Evolutionary conservation across 441 rosid species (phyloP), one percentile per base, ranked within the genome.

Genomic region (Adansonia madagascariensis): DNA sequence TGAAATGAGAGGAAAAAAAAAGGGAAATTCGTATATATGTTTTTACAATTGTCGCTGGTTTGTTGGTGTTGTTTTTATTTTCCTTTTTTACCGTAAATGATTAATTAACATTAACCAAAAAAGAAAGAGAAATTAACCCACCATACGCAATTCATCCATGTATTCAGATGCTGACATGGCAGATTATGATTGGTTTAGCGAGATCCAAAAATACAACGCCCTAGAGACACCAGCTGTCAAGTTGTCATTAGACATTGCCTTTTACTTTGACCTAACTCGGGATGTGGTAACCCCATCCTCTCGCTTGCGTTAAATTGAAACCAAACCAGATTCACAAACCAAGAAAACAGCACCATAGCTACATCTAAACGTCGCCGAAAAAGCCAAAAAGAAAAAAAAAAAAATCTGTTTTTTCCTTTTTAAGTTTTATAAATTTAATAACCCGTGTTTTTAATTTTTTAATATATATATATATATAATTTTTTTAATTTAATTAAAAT

Each of bases 401-500:
- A 27, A 27, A 27, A 1, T 27, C 31, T 27, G 31, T 27, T 27
- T 27, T 27, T 27, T 27, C 31, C 31, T 27, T 27, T 27, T 27
- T 27, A 27, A 31, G 39, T 31, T 31, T 31, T 31, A 31, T 6
- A 49, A 47, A 74, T 47, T 47, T 53, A 61, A 61, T 24, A 1
- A 53, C 2, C 12, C 22, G 43, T 41, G 11, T 44, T 52, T 43
- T 73, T 60, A 15, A 0, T 0, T 69, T 69, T 70, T 52, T 50
- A 41, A 18, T 11, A 17, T 41, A 4, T 41, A 41, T 41, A 41
- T 31, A 31, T 31, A 31, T 17, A n/a, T n/a, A 55, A n/a, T 1
- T 49, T 69, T 68, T n/a, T 22, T 24, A 39, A 75, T 47, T 39
- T 39, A 75, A 31, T 76, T 76, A 44, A n/a, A 24, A 12, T 76